Conservation (phyloP, 1,284 basidiomycete species). For the Cystobasidium sp. region DNA sequence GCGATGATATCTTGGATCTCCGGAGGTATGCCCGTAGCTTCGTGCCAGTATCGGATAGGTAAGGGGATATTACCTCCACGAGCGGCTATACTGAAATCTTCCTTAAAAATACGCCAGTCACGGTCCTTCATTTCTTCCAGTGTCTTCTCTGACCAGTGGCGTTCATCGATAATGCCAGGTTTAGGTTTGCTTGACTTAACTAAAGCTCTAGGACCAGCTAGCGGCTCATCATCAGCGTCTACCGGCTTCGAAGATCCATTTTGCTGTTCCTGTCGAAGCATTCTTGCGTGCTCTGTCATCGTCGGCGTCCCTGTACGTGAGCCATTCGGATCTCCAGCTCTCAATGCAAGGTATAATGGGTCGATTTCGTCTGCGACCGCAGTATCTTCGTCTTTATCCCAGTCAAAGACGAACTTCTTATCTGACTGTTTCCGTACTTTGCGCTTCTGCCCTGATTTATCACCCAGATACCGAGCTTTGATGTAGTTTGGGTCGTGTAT, state of each 20-base stretch:
- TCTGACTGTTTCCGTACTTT: conserved; percentile 91
- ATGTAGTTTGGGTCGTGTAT: conserved; percentile 41
- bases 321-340: conserved; percentile 34
- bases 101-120: conserved; percentile 98
- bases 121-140: conserved; percentile 93
- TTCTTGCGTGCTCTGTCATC: conserved; percentile 28
- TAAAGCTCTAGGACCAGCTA: conserved; percentile 61
- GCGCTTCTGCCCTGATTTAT: conserved; percentile 78
- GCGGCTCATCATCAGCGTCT: conserved; percentile 45
- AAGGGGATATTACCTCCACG: conserved; percentile 91
- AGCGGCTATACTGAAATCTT: conserved; percentile 95
- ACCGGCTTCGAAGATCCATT: conserved; percentile 39
- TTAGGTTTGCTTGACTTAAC: conserved; percentile 7
- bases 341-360: conserved; percentile 50
- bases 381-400: conserved; percentile 93
- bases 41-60: conserved; percentile 87
- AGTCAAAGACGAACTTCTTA: conserved; percentile 97
- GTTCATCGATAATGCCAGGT: conserved; percentile 77
- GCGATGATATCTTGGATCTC: conserved; percentile 82
- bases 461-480: conserved; percentile 75
- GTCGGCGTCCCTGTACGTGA: conserved; percentile 15
- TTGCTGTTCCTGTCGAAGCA: conserved; percentile 46
- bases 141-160: conserved; percentile 97
- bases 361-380: conserved; percentile 59
- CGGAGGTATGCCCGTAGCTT: conserved; percentile 75